Percentiles rank a stretch among this genome's conserved stretches.
phyloP scores from a whole-genome alignment of 176 grass and related monocot genomes.

The Phoenix dactylifera region DNA sequence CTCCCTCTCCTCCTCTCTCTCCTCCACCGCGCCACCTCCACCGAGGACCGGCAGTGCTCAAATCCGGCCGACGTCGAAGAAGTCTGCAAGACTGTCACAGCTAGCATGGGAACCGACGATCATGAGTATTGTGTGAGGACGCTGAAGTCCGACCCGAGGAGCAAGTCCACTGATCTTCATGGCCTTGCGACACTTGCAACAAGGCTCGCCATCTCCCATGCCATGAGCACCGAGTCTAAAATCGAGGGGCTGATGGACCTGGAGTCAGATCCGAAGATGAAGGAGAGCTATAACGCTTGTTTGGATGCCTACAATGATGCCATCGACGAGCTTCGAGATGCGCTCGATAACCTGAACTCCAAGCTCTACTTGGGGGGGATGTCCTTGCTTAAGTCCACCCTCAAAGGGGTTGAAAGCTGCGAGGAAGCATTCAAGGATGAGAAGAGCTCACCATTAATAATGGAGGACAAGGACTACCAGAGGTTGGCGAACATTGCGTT shows the following conservation, averaged over 20 bases:
- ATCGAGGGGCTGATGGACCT: slow-evolving; percentile 27
- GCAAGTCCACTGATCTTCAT: slow-evolving; percentile 4
- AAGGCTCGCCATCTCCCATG: slow-evolving; percentile 26
- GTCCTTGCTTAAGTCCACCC: slow-evolving; percentile 37
- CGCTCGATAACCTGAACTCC: slow-evolving; percentile 23
- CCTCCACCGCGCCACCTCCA: background rate
- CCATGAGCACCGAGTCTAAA: slow-evolving; percentile 30
- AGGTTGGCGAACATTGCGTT: slow-evolving; percentile 47
- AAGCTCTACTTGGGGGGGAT: slow-evolving; percentile 22
- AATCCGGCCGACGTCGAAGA: slow-evolving; percentile 26
- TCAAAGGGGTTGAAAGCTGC: slow-evolving; percentile 44
- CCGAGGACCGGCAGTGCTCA: background rate
- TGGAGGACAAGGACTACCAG: slow-evolving; percentile 40
- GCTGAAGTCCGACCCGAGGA: slow-evolving; percentile 6
- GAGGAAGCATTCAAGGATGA: slow-evolving; percentile 48
- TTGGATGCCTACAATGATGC: slow-evolving; percentile 43
- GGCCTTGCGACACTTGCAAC: slow-evolving; percentile 28
- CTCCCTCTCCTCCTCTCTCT: background rate
- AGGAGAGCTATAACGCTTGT: slow-evolving; percentile 31
- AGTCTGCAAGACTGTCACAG: slow-evolving; percentile 38
- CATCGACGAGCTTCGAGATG: slow-evolving; percentile 41
- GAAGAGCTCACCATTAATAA: slow-evolving; percentile 29
- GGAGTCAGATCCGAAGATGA: slow-evolving; percentile 18
- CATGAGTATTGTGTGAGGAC: slow-evolving; percentile 45
- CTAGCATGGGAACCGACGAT: slow-evolving; percentile 20